Conservation (phyloP, 2,329 filamentous ascomycete species). For the Arthrobotrys megalospora region DNA sequence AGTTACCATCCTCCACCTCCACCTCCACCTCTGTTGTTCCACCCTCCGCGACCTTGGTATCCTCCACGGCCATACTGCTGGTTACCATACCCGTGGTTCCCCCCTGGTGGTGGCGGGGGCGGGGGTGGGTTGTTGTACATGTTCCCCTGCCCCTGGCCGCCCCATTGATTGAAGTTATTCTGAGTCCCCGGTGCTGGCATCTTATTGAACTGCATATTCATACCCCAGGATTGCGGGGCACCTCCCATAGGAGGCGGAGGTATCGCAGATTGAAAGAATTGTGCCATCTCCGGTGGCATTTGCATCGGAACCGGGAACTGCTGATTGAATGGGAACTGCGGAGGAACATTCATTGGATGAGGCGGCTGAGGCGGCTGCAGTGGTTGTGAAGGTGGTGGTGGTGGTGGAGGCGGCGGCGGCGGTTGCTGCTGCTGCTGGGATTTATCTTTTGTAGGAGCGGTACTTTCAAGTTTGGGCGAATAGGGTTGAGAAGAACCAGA, state of each 20-base stretch:
- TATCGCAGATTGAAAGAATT: slow-evolving; percentile 55
- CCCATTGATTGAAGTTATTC: slow-evolving; percentile 46
- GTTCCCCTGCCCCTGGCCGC: slow-evolving; percentile 29
- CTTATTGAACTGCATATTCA: slow-evolving; percentile 49
- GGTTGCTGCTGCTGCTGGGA: slow-evolving; percentile 11
- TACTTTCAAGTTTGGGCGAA: slow-evolving; percentile 35
- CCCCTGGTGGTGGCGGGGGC: slow-evolving; percentile 37
- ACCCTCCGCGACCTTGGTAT: slow-evolving; percentile 42
- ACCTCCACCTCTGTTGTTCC: slow-evolving; percentile 41
- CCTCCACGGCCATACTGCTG: slow-evolving; percentile 48
- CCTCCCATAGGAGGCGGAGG: slow-evolving; percentile 37
- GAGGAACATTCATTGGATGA: slow-evolving; percentile 23
- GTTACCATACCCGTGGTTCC: slow-evolving; percentile 44
- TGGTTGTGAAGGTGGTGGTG: slow-evolving; percentile 19
- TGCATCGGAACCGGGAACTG: slow-evolving; percentile 49
- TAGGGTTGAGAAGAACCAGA: slow-evolving; percentile 50
- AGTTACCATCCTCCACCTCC: slow-evolving; percentile 22
- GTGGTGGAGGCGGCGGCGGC: slow-evolving; percentile 33
- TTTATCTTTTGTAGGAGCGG: slow-evolving; percentile 19
- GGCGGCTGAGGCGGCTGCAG: slow-evolving; percentile 20
- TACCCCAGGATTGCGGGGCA: slow-evolving; percentile 33
- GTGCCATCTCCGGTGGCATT: slow-evolving; percentile 56
- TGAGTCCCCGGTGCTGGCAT: slow-evolving; percentile 33
- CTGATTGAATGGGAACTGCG: slow-evolving; percentile 54
- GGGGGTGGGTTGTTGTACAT: slow-evolving; percentile 55